These are phyloP conservation scores for Peribolospora kevripleyi DNA, from an alignment of 768 basidiomycete species.

Conservation along the genomic window DNA sequence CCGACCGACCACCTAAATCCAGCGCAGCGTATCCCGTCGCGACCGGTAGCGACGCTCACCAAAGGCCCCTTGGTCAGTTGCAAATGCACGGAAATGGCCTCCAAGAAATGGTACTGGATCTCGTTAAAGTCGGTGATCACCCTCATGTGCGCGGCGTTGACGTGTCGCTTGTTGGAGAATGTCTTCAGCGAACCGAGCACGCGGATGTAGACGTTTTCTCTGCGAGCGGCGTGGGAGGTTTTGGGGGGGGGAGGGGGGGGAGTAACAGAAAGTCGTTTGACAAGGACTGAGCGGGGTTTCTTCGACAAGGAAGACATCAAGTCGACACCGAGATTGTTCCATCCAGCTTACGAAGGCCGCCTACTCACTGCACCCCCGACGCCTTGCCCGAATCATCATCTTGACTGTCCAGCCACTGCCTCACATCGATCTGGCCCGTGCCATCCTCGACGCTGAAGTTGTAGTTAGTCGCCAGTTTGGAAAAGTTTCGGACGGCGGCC, in stretches of 20 bases:
- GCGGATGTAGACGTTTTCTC: constrained; percentile 53
- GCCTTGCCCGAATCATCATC: constrained; percentile 27
- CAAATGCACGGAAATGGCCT: constrained; percentile 44
- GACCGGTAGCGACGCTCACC: constrained; percentile 1
- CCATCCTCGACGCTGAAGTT: constrained; percentile 68
- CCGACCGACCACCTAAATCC: not conserved
- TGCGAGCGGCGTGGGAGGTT: constrained; percentile 16
- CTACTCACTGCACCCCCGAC: too few relatives aligned
- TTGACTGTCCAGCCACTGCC: constrained; percentile 46
- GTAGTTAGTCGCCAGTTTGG: constrained; percentile 51
- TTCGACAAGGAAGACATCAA: too few relatives aligned
- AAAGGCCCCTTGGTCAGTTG: constrained; percentile 37
- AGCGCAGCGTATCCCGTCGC: not conserved
- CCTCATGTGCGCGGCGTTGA: constrained; percentile 54
- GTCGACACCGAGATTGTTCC: too few relatives aligned
- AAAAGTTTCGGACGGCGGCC: constrained; percentile 43
- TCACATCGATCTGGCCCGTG: constrained; percentile 26
- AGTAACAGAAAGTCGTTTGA: too few relatives aligned
- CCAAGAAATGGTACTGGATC: constrained; percentile 54
- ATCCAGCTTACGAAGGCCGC: too few relatives aligned
- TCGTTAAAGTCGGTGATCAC: constrained; percentile 46
- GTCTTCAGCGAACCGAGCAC: constrained; percentile 58
- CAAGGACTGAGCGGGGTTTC: too few relatives aligned
- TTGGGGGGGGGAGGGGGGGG: not conserved
- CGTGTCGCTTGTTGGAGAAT: constrained; percentile 55